Evolutionary conservation across 1,139 yeast genomes (phyloP).

Genomic region (Suhomyces terraborum): DNA sequence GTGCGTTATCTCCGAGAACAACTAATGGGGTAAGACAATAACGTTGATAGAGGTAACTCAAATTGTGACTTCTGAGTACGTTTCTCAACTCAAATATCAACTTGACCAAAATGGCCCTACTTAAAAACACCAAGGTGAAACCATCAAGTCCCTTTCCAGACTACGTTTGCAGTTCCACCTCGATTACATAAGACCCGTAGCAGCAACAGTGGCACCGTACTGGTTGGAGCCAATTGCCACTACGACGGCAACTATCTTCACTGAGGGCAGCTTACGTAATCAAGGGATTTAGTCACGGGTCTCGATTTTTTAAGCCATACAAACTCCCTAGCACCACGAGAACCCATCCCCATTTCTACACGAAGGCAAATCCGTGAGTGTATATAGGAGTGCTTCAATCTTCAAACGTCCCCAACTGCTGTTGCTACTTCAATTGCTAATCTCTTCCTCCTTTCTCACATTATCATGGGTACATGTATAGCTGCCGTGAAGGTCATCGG

Average conservation of each 20-base stretch:
- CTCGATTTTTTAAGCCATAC: neutral
- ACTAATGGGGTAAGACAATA: too few relatives aligned
- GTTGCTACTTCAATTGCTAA: too few relatives aligned
- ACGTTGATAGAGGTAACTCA: too few relatives aligned
- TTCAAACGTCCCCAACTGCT: neutral
- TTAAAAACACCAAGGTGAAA: too few relatives aligned
- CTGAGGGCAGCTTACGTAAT: constrained; percentile 6
- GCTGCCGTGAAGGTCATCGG: constrained; percentile 54
- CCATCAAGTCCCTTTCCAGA: too few relatives aligned
- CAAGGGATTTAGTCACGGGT: constrained; percentile 10
- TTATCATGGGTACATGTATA: constrained; percentile 47
- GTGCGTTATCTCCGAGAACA: neutral
- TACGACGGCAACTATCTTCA: too few relatives aligned
- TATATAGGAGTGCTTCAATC: neutral
- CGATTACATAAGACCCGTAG: neutral
- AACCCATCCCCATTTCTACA: neutral
- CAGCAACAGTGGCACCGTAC: too few relatives aligned
- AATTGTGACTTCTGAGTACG: too few relatives aligned
- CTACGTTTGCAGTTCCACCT: too few relatives aligned
- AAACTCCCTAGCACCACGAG: neutral
- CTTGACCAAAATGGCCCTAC: too few relatives aligned
- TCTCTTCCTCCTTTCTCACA: neutral
- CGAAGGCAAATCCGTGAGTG: constrained; percentile 1
- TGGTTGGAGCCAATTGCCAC: too few relatives aligned
- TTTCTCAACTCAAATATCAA: too few relatives aligned